Percentiles rank a stretch among this genome's conserved stretches.
phyloP scores from a whole-genome alignment of 2,329 filamentous ascomycete species.

The Colletotrichum liaoningense region DNA sequence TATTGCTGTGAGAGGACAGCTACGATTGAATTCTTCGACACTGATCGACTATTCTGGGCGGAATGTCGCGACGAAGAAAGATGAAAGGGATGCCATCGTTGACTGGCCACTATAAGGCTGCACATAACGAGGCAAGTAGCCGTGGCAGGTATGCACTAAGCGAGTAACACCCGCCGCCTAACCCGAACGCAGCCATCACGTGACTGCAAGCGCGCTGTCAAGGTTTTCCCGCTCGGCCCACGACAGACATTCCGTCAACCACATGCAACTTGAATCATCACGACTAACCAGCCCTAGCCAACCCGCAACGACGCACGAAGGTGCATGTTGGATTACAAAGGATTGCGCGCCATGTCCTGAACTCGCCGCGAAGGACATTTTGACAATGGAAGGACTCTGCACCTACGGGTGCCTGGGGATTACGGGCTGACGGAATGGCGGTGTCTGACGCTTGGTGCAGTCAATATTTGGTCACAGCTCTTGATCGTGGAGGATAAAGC shows the following conservation, averaged over 20 bases:
- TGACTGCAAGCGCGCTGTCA: constrained; percentile 13
- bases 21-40: no score
- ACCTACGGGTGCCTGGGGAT: background rate
- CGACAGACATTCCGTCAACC: constrained; percentile 12
- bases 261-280: constrained; percentile 5
- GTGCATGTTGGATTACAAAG: background rate
- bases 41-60: no score
- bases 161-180: background rate
- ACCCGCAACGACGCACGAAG: constrained; percentile 4
- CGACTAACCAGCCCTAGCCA: constrained; percentile 22
- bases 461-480: background rate
- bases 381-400: background rate
- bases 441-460: background rate
- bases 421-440: constrained; percentile 2
- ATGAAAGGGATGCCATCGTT: background rate
- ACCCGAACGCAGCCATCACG: constrained; percentile 8
- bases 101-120: background rate
- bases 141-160: background rate
- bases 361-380: background rate
- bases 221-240: constrained; percentile 32
- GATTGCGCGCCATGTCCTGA: constrained; percentile 12
- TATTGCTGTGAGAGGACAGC: background rate
- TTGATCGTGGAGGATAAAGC: background rate
- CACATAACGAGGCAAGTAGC: background rate
- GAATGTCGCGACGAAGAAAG: background rate